phyloP scores from a whole-genome alignment of 495 filamentous ascomycete genomes.

The Neurospora sp. region DNA sequence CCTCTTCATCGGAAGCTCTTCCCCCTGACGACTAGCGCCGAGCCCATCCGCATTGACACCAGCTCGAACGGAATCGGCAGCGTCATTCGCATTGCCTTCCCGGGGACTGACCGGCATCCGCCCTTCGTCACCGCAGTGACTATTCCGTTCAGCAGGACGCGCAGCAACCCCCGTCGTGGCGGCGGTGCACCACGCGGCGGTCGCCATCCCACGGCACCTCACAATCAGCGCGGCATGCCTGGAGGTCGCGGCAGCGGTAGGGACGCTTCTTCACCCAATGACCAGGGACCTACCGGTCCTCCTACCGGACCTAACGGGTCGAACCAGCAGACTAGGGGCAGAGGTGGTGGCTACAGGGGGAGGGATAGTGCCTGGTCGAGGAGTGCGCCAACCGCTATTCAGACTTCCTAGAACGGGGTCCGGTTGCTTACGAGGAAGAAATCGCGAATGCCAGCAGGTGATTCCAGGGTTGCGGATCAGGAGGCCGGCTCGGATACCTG shows the following conservation, averaged over 20 bases:
- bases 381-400: slow-evolving; percentile 13
- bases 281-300: slow-evolving; percentile 10
- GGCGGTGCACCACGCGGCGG: slow-evolving; percentile 21
- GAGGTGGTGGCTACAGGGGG: slow-evolving; percentile 22
- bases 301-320: slow-evolving; percentile 5
- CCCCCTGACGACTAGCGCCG: slow-evolving; percentile 25
- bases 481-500: neutral
- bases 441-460: neutral
- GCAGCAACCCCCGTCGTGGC: slow-evolving; percentile 38
- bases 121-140: slow-evolving; percentile 22
- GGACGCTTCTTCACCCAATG: slow-evolving; percentile 10
- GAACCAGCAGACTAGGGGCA: slow-evolving; percentile 4
- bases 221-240: slow-evolving; percentile 6
- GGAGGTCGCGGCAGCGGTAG: slow-evolving; percentile 4
- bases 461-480: neutral
- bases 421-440: neutral
- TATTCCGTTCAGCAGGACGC: slow-evolving; percentile 28
- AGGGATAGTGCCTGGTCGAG: slow-evolving; percentile 23
- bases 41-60: slow-evolving; percentile 29
- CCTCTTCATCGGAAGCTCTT: slow-evolving; percentile 24
- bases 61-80: slow-evolving; percentile 29
- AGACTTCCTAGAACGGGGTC: slow-evolving; percentile 10
- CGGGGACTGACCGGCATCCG: slow-evolving; percentile 22
- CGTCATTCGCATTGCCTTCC: slow-evolving; percentile 33
- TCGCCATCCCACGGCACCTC: slow-evolving; percentile 18